phyloP scores from a whole-genome alignment of 257 asterid species.

The Solanum chiquidenum region DNA sequence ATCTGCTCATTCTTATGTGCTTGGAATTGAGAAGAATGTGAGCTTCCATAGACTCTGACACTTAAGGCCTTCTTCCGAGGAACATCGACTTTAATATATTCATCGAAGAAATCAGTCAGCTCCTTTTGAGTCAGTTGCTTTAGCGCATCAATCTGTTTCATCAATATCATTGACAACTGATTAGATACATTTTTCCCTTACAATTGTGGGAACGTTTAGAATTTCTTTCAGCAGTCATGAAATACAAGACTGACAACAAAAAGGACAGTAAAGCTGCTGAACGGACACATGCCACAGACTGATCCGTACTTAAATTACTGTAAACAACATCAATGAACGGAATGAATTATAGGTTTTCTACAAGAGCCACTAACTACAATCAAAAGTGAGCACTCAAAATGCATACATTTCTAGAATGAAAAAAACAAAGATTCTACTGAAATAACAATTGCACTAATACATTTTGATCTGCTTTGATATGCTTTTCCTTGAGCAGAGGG shows the following conservation, averaged over 20 bases:
- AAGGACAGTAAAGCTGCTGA: background rate
- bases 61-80: conserved; percentile 43
- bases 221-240: background rate
- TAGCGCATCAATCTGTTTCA: conserved; percentile 46
- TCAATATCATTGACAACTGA: background rate
- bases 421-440: background rate
- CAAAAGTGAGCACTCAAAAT: background rate
- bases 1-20: conserved; percentile 27
- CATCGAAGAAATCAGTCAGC: conserved; percentile 56
- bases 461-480: background rate
- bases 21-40: conserved; percentile 45
- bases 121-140: conserved; percentile 49
- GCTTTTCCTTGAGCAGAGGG: background rate
- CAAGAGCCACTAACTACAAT: background rate
- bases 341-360: background rate
- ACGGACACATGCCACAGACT: background rate
- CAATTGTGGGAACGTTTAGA: background rate
- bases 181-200: background rate
- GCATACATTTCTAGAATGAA: background rate
- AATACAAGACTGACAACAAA: background rate
- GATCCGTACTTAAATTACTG: background rate
- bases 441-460: background rate
- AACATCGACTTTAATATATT: conserved; percentile 51
- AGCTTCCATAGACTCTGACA: conserved; percentile 50
- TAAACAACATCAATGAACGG: background rate